Evolutionary conservation across 352 stramenopile species (phyloP).

Genomic region (Phytophthora hibernalis): DNA sequence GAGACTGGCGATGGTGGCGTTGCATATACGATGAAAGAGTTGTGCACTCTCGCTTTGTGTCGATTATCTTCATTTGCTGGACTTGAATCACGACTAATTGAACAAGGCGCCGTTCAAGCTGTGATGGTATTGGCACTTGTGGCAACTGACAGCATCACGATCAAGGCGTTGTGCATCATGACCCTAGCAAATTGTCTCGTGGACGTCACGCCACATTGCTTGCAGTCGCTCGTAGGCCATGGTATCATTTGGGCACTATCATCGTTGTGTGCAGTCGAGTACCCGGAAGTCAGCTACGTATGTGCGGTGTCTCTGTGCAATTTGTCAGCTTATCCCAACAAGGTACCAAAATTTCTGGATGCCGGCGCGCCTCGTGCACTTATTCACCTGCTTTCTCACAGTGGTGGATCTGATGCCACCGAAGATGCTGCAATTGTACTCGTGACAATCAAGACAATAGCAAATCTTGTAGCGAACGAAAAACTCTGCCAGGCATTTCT

Average conservation of each 20-base stretch:
- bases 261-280: conserved; percentile 71
- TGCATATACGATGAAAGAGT: conserved; percentile 59
- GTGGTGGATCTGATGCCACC: conserved; percentile 30
- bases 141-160: conserved; percentile 60
- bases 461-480: conserved; percentile 78
- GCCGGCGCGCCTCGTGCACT: conserved; percentile 69
- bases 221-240: conserved; percentile 70
- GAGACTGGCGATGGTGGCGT: conserved; percentile 7
- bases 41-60: conserved; percentile 75
- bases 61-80: conserved; percentile 72
- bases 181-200: conserved; percentile 81
- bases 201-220: conserved; percentile 59
- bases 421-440: conserved; percentile 53
- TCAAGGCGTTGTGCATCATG: conserved; percentile 81
- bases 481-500: conserved; percentile 78
- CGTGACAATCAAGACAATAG: conserved; percentile 75
- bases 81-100: conserved; percentile 68
- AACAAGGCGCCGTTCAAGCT: conserved; percentile 74
- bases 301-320: conserved; percentile 85
- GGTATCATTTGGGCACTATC: conserved; percentile 80
- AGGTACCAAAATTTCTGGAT: conserved; percentile 74
- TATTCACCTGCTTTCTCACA: conserved; percentile 62
- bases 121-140: conserved; percentile 80
- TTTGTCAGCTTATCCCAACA: conserved; percentile 60
- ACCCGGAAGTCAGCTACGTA: conserved; percentile 55